Percentiles rank a stretch among this genome's conserved stretches.
Evolutionary conservation across 306 rosid genomes (phyloP).

Genomic region (Castanospermum australe): DNA sequence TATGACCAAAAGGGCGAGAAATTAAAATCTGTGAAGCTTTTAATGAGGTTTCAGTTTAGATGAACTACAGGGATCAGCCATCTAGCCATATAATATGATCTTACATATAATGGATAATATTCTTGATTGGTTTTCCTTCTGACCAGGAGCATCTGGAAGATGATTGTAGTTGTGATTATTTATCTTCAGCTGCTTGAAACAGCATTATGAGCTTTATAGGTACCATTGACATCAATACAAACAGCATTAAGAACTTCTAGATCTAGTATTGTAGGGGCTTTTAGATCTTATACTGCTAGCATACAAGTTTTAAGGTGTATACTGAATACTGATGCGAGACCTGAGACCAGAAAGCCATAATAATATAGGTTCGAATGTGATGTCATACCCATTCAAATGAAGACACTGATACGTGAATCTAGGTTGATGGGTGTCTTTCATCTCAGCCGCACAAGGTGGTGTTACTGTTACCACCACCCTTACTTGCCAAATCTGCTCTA

Average conservation of each 20-base stretch:
- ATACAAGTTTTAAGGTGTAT: neutral
- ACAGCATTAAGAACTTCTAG: neutral
- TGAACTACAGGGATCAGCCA: neutral
- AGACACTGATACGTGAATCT: neutral
- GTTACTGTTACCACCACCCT: neutral
- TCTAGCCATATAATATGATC: neutral
- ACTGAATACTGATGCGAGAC: neutral
- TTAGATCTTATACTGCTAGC: neutral
- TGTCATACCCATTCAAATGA: constrained; percentile 10
- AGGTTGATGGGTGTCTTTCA: neutral
- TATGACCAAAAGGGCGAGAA: constrained; percentile 56
- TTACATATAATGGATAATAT: neutral
- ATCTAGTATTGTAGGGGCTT: neutral
- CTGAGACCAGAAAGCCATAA: neutral
- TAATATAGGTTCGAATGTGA: neutral
- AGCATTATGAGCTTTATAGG: neutral
- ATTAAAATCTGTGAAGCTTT: constrained; percentile 49
- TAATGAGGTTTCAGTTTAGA: constrained; percentile 46
- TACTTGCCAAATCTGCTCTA: neutral
- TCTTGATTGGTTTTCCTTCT: neutral
- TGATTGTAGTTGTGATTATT: neutral
- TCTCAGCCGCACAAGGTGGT: neutral
- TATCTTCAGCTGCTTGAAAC: neutral
- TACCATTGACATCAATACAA: neutral
- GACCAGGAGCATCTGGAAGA: neutral